Percentiles rank a stretch among this genome's conserved stretches.
These are phyloP conservation scores for Astrothelium macrocarpum DNA, from an alignment of 495 filamentous ascomycete genomes.

Conservation along the genomic window DNA sequence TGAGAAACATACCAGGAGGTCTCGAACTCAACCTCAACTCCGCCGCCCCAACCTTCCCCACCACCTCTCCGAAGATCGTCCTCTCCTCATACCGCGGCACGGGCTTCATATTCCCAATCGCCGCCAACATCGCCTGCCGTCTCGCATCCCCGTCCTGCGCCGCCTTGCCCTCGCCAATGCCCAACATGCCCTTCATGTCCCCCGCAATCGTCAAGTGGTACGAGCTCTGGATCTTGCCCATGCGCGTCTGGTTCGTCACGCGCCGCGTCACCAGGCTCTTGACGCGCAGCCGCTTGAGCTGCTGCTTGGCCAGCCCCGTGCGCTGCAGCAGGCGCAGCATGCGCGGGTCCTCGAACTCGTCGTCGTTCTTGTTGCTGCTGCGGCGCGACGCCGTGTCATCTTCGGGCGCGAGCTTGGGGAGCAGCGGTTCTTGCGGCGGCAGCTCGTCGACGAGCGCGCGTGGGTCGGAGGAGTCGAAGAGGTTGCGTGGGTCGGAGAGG, in stretches of 20 bases:
- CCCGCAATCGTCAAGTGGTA: slow-evolving; percentile 72
- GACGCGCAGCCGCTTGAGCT: slow-evolving; percentile 46
- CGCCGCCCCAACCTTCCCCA: slow-evolving; percentile 64
- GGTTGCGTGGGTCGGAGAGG: slow-evolving; percentile 31
- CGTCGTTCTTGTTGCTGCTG: slow-evolving; percentile 10
- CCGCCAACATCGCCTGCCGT: slow-evolving; percentile 58
- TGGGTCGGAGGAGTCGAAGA: slow-evolving; percentile 13
- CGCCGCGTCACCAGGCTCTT: slow-evolving; percentile 60
- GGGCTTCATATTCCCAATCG: slow-evolving; percentile 79
- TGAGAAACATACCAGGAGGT: slow-evolving; percentile 64
- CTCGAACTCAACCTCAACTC: slow-evolving; percentile 64
- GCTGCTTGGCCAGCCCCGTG: slow-evolving; percentile 52
- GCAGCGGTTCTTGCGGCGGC: not conserved
- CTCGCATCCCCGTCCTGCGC: slow-evolving; percentile 55
- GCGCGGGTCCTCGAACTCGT: slow-evolving; percentile 38
- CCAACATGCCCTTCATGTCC: slow-evolving; percentile 73
- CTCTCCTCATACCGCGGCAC: slow-evolving; percentile 80
- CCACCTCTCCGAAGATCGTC: slow-evolving; percentile 80
- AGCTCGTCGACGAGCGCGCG: slow-evolving; percentile 26
- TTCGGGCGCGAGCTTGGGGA: slow-evolving; percentile 1
- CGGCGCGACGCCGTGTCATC: slow-evolving; percentile 13
- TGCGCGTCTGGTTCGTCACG: slow-evolving; percentile 87
- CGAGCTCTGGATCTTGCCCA: slow-evolving; percentile 73
- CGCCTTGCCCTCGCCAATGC: slow-evolving; percentile 82
- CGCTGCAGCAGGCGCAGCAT: slow-evolving; percentile 52